Evolutionary conservation across 2,329 filamentous ascomycete genomes (phyloP), one percentile per base, ranked within the genome.

Genomic region (Fusarium sp.): DNA sequence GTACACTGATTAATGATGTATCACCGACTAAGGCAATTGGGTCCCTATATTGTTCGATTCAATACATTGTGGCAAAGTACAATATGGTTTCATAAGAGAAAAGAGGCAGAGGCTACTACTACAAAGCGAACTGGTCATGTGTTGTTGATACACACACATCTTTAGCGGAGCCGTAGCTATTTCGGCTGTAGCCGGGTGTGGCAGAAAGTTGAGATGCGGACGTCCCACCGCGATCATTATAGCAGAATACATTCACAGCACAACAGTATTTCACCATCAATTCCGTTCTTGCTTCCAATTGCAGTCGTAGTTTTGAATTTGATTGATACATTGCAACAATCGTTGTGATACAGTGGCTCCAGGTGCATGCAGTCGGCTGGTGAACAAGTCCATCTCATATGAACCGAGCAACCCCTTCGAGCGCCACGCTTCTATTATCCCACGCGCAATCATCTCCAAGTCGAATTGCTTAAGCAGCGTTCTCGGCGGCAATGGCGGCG

Each of bases 401-500:
- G 42, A 70, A 60, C 59, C 68, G 60, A 76, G 64, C 71, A 69
- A 64, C 55, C 59, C 55, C 50, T 52, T 60, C 44, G 55, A 62
- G 60, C 45, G 56, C 64, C 64, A 69, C 66, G 63, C 61, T 73
- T 64, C 70, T 56, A 66, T 69, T 64, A 67, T 75, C 54, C 62
- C 75, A 67, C 71, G 64, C 74, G 67, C 69, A 70, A 71, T 75
- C 65, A 61, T 73, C 50, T 57, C 60, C 50, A 61, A 23, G 10
- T 60, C 68, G 42, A 57, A 60, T 63, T 57, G 60, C 70, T 77
- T 80, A 81, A 57, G 82, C 80, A 65, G 83, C 79, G 66, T 79
- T 76, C 75, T 83, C 78, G 66, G 79, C 78, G 73, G 79, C 79
- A 73, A 76, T 78, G 68, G 80, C 78, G 57, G 81, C 78, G 80